These are phyloP conservation scores for Hygrophoropsis aurantiaca DNA, from an alignment of 768 basidiomycete species.

Conservation along the genomic window DNA sequence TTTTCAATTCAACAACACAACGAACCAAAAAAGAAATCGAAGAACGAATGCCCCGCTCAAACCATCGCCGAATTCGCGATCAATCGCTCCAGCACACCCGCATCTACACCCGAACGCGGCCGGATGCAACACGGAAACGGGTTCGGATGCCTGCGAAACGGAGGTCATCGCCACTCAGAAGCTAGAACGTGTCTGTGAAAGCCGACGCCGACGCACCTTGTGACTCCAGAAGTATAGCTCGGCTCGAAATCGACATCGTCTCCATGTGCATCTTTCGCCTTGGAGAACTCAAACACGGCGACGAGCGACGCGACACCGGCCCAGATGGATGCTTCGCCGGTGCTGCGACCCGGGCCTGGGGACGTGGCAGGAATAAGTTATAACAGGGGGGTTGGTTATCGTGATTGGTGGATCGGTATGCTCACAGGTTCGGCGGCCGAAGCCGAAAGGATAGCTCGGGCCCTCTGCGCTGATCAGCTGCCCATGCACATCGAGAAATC, in stretches of 20 bases:
- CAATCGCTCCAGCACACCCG: neutral
- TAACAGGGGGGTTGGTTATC: too few relatives aligned
- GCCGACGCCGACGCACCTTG: neutral
- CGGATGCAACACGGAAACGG: neutral
- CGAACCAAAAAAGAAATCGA: too few relatives aligned
- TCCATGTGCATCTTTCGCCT: constrained; percentile 9
- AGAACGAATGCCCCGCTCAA: too few relatives aligned
- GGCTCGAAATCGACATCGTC: constrained; percentile 4
- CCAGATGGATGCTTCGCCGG: constrained; percentile 10
- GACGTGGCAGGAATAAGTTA: too few relatives aligned
- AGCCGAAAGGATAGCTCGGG: constrained; percentile 5
- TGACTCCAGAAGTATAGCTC: neutral
- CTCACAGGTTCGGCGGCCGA: constrained; percentile 4
- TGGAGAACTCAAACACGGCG: constrained; percentile 4
- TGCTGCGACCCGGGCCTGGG: neutral
- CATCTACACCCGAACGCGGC: neutral
- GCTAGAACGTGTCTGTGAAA: too few relatives aligned
- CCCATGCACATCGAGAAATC: constrained; percentile 10
- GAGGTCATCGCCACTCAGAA: neutral
- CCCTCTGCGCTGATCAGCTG: constrained; percentile 8
- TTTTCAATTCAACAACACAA: too few relatives aligned
- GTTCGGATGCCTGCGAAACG: neutral
- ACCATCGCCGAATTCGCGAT: too few relatives aligned
- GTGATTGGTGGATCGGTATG: too few relatives aligned
- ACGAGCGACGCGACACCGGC: constrained; percentile 1